Evolutionary conservation across 371 early-diverging fungal genomes (phyloP).

Genomic region (Rhizopus stolonifer): DNA sequence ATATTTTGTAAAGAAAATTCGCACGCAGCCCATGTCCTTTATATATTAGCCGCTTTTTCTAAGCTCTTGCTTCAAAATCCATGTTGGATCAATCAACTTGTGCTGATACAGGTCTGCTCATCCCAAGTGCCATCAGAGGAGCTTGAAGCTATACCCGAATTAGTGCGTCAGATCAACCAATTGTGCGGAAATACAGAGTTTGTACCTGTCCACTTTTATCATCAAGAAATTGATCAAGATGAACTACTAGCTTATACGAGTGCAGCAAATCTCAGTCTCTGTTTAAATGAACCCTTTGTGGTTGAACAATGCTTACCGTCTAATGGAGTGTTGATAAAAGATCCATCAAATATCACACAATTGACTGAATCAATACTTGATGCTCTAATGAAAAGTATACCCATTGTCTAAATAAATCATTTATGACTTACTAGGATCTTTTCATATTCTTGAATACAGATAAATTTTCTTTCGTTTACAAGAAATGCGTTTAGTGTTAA

Average conservation of each 20-base stretch:
- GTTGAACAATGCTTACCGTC: background rate
- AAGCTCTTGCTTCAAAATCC: background rate
- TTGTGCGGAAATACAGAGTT: constrained; percentile 20
- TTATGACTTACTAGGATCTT: too few species aligned
- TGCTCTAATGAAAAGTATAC: background rate
- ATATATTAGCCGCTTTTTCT: constrained; percentile 19
- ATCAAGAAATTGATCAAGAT: constrained; percentile 23
- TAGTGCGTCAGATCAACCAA: constrained; percentile 29
- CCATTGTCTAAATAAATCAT: background rate
- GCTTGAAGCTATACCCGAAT: constrained; percentile 15
- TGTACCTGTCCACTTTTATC: constrained; percentile 29
- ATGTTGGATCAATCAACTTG: background rate
- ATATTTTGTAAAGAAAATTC: constrained; percentile 19
- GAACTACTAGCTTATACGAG: constrained; percentile 17
- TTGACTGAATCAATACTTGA: background rate
- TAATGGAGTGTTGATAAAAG: background rate
- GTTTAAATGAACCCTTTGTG: background rate
- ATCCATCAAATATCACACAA: background rate
- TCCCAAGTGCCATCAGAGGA: background rate
- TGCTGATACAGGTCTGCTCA: constrained; percentile 15
- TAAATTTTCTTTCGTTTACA: too few species aligned
- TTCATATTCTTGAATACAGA: too few species aligned
- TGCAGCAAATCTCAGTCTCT: background rate
- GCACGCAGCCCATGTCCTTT: constrained; percentile 1
- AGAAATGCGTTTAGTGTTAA: too few species aligned